These are phyloP conservation scores for Trichophyton equinum DNA, from an alignment of 2,329 filamentous ascomycete species.

Conservation along the genomic window DNA sequence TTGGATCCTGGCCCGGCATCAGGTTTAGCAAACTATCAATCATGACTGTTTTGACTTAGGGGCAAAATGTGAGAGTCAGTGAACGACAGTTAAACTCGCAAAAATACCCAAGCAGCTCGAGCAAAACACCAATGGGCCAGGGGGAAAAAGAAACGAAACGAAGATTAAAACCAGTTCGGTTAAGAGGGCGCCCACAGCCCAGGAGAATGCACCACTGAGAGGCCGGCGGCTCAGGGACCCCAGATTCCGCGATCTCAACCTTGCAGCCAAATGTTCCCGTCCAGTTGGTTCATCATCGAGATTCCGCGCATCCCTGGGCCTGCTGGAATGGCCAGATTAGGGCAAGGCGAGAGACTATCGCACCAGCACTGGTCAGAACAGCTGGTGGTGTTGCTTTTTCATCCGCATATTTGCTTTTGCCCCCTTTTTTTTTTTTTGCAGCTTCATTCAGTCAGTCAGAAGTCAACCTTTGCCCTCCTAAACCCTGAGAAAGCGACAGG, in stretches of 20 bases:
- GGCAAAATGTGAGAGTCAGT: background rate
- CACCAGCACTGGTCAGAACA: background rate
- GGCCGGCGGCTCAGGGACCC: conserved; percentile 7
- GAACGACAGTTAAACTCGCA: no score
- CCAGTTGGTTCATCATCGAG: conserved; percentile 6
- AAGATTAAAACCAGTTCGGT: background rate
- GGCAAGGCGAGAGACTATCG: background rate
- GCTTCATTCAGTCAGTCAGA: no score
- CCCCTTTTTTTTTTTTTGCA: background rate
- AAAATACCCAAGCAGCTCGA: no score
- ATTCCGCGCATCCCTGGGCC: conserved; percentile 1
- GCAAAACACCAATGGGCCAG: no score
- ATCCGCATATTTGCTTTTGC: background rate
- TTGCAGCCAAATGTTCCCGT: conserved; percentile 8
- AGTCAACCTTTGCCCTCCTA: no score
- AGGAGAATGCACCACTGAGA: conserved; percentile 8
- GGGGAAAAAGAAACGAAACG: background rate
- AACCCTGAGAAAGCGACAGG: no score
- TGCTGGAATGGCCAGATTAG: conserved; percentile 1
- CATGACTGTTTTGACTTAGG: background rate
- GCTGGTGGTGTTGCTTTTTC: background rate
- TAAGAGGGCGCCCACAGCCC: background rate
- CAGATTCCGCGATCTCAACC: conserved; percentile 10
- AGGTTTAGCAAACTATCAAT: no score
- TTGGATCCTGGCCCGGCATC: background rate